Base-by-base conservation (phyloP, 1,284 basidiomycete genomes). In the Puccinia hordei region DNA sequence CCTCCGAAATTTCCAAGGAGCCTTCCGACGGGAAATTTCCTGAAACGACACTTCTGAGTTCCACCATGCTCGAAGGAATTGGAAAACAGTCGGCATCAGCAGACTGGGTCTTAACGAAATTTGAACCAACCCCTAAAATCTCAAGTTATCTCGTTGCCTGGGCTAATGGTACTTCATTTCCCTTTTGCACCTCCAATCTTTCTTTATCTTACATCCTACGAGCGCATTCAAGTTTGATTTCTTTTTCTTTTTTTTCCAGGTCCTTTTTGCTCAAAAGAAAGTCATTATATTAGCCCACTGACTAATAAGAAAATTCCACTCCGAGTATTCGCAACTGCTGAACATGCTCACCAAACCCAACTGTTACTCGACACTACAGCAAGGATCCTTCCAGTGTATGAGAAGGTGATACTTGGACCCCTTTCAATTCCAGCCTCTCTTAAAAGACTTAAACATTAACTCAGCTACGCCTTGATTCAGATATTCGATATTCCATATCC, bases 81-180 rank as follows among this genome's bases (percentile, higher is more conserved):
- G 69, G 83, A 78, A 35, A 76, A 80, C 6, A 81, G 81, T 68
- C 79, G 72, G 44, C 83, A 81, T 73, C 81, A 80, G 63, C 46
- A 30, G 83, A 82, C 73, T 87, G 86, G 86, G 83, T 83, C n/a
- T 74, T 85, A 17, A 85, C 85, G 53, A 82, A 83, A 65, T 87
- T 86, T 69, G 83, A 83, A 59, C 81, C 79, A 27, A 85, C 85
- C 24, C 86, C 86, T 53, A 83, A 89, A 84, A 93, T 98, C 90
- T 94, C 93, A 1, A 92, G 92, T 22, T 98, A 98, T 87, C 90
- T 98, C 65, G 92, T 96, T 61, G 94, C 94, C 0, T 95, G 90
- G 85, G 95, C 94, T 33, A 95, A 94, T 83, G 95, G 95, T 46
- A 88, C 89, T 57, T 97, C 95, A 88, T 89, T n/a, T 24, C 4